Conservation (phyloP, 2,329 filamentous ascomycete genomes). For the Ophiostoma sp. region DNA sequence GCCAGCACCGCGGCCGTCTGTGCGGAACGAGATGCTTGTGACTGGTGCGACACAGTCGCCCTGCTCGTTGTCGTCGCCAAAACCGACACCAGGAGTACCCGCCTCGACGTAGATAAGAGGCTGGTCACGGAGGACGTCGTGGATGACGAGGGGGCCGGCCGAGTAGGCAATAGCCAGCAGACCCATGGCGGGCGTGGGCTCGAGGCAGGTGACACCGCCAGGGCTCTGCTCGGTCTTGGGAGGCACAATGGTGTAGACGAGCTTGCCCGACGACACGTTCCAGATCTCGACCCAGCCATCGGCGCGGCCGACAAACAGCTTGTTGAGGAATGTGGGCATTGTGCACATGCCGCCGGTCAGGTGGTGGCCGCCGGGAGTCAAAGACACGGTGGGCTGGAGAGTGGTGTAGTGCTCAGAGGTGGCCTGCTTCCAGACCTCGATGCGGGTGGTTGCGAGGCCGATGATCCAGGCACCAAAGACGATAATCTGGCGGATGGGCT, state of each 20-base stretch:
- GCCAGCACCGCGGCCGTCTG: slow-evolving; percentile 81
- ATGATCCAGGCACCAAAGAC: slow-evolving; percentile 91
- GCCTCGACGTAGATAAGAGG: slow-evolving; percentile 64
- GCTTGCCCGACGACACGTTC: slow-evolving; percentile 88
- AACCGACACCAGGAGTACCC: slow-evolving; percentile 40
- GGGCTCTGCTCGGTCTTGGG: slow-evolving; percentile 50
- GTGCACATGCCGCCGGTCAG: slow-evolving; percentile 75
- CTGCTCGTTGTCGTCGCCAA: slow-evolving; percentile 37
- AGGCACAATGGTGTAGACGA: slow-evolving; percentile 84
- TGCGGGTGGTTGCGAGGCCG: slow-evolving; percentile 65
- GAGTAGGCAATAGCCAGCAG: slow-evolving; percentile 84
- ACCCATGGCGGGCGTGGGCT: slow-evolving; percentile 77
- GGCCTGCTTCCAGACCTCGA: slow-evolving; percentile 84
- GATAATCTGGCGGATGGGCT: slow-evolving; percentile 71
- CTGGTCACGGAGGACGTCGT: slow-evolving; percentile 75
- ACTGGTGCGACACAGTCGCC: slow-evolving; percentile 47
- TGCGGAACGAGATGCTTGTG: slow-evolving; percentile 82
- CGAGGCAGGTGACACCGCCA: slow-evolving; percentile 79
- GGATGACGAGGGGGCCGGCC: slow-evolving; percentile 70
- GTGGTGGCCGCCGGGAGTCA: slow-evolving; percentile 56
- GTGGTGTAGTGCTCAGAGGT: slow-evolving; percentile 89
- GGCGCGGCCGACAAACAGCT: slow-evolving; percentile 79
- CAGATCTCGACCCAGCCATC: slow-evolving; percentile 94
- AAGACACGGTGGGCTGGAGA: slow-evolving; percentile 55
- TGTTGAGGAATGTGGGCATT: slow-evolving; percentile 95